phyloP scores from a whole-genome alignment of 352 stramenopile genomes.

The Phytophthora sansomeana region DNA sequence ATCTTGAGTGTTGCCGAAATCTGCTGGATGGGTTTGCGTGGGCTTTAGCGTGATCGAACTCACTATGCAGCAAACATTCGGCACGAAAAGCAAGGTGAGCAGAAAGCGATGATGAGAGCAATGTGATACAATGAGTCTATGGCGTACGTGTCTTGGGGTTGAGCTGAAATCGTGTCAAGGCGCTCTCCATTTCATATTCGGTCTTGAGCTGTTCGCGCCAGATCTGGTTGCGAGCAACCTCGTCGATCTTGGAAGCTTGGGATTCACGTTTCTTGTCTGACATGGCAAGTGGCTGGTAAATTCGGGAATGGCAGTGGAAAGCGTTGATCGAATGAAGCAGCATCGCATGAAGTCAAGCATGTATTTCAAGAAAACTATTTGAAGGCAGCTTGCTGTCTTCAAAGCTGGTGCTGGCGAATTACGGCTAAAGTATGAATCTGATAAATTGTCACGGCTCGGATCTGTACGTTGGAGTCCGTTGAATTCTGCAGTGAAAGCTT shows the following conservation, averaged over 20 bases:
- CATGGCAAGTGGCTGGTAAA: conserved; percentile 40
- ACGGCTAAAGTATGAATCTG: neutral
- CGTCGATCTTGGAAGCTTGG: conserved; percentile 83
- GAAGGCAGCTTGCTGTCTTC: neutral
- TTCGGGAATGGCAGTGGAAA: conserved; percentile 10
- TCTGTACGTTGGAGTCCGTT: neutral
- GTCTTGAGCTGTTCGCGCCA: conserved; percentile 90
- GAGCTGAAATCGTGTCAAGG: conserved; percentile 82
- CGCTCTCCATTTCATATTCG: conserved; percentile 80
- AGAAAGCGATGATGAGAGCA: neutral
- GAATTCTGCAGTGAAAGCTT: conserved; percentile 2
- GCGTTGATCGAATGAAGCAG: neutral
- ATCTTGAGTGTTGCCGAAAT: conserved; percentile 70
- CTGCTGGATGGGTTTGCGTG: conserved; percentile 73
- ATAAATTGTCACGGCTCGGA: neutral
- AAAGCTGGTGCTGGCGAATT: no score
- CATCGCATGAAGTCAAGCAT: conserved; percentile 34
- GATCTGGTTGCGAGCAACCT: conserved; percentile 89
- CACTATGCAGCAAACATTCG: conserved; percentile 44
- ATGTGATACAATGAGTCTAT: neutral
- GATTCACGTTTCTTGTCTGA: conserved; percentile 82
- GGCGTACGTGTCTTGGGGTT: conserved; percentile 82
- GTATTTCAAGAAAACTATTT: conserved; percentile 45
- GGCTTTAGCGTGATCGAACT: conserved; percentile 81
- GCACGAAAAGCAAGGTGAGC: neutral